phyloP scores from a whole-genome alignment of 108 stramenopile genomes.

The Pseudonitzschia multistriata region DNA sequence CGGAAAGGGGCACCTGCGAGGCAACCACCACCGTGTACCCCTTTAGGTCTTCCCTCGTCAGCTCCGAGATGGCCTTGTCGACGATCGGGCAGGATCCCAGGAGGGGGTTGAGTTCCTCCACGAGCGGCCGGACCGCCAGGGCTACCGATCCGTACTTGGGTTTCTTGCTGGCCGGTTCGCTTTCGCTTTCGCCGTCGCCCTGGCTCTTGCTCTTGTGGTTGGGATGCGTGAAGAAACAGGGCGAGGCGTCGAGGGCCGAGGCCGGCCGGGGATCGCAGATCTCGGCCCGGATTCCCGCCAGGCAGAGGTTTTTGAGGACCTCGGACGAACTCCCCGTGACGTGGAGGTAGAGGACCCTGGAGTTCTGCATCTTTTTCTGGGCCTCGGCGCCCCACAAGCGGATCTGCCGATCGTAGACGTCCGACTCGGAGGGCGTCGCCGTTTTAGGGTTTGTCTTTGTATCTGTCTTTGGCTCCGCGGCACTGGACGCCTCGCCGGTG shows the following conservation, averaged over 20 bases:
- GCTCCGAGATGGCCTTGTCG: conserved; percentile 37
- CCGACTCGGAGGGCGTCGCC: conserved; percentile 34
- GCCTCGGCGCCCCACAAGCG: conserved; percentile 96
- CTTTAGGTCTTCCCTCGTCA: conserved; percentile 55
- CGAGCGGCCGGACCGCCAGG: conserved; percentile 60
- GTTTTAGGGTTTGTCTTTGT: background rate
- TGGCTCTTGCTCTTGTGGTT: background rate
- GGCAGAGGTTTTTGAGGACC: conserved; percentile 89
- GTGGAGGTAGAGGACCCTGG: conserved; percentile 87
- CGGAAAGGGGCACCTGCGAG: conserved; percentile 45
- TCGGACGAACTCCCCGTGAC: conserved; percentile 82
- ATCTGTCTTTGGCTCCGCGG: background rate
- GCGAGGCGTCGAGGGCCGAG: background rate
- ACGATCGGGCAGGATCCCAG: conserved; percentile 78
- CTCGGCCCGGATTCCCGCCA: conserved; percentile 87
- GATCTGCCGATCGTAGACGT: conserved; percentile 95
- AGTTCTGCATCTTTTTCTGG: conserved; percentile 87
- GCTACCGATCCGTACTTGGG: conserved; percentile 57
- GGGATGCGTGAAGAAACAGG: conserved; percentile 26
- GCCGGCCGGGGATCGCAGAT: conserved; percentile 73
- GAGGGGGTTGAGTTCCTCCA: conserved; percentile 90
- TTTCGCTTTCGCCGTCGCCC: background rate
- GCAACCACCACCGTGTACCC: conserved; percentile 83
- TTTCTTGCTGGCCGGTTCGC: conserved; percentile 35
- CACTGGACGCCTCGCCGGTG: too few species aligned